Conservation (phyloP, 768 basidiomycete species). For the Naematelia encephala region DNA sequence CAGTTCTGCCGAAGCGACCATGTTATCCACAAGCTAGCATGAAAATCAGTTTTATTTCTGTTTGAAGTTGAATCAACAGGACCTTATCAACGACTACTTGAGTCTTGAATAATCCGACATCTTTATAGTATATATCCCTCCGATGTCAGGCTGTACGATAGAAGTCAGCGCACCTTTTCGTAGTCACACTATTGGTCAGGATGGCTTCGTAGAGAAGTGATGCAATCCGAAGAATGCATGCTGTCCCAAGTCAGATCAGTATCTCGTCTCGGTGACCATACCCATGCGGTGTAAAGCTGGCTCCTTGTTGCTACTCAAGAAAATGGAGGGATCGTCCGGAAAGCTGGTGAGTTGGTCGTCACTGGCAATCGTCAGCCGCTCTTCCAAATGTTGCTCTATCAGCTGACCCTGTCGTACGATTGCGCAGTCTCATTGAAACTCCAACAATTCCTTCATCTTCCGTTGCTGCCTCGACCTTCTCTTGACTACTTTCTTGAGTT, state of each 20-base stretch:
- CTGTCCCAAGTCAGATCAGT: slow-evolving; percentile 13
- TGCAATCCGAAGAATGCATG: slow-evolving; percentile 22
- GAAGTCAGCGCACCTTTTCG: slow-evolving; percentile 26
- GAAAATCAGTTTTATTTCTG: slow-evolving; percentile 10
- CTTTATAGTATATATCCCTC: slow-evolving; percentile 81
- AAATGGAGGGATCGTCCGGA: slow-evolving; percentile 25
- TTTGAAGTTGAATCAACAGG: slow-evolving; percentile 2
- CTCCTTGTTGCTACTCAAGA: not conserved
- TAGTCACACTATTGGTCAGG: slow-evolving; percentile 21
- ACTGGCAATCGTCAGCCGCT: slow-evolving; percentile 9
- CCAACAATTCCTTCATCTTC: not conserved
- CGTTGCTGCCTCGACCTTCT: slow-evolving; percentile 1
- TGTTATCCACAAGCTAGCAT: slow-evolving; percentile 82
- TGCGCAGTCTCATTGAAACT: not conserved
- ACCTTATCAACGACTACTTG: slow-evolving; percentile 80
- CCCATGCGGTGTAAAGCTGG: slow-evolving; percentile 17
- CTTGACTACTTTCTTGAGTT: not conserved
- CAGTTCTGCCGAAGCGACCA: slow-evolving; percentile 76
- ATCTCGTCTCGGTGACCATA: slow-evolving; percentile 4
- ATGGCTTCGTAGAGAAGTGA: slow-evolving; percentile 35
- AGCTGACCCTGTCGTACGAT: slow-evolving; percentile 30
- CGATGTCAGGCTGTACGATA: slow-evolving; percentile 52
- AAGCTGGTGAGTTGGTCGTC: slow-evolving; percentile 23
- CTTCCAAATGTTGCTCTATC: not conserved
- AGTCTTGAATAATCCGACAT: slow-evolving; percentile 70